Conservation (phyloP, 225 moss, liverwort and hornwort genomes). For the Pseudoscleropodium purum region DNA sequence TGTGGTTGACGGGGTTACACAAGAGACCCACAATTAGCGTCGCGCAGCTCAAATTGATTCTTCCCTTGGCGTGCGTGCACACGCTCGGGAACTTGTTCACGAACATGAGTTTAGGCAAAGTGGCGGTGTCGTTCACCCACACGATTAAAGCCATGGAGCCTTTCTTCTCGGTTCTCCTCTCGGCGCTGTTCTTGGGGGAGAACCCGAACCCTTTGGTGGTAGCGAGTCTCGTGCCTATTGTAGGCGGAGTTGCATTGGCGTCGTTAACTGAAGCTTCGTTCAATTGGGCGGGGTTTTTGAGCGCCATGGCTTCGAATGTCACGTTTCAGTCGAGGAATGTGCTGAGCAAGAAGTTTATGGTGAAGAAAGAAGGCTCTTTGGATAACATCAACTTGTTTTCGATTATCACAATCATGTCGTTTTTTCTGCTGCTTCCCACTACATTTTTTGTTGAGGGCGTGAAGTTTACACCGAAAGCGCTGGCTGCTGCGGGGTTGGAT, state of each 20-base stretch:
- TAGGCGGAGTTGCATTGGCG: constrained; percentile 87
- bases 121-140: constrained; percentile 93
- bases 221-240: constrained; percentile 70
- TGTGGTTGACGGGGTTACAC: constrained; percentile 66
- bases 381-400: constrained; percentile 97
- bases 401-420: constrained; percentile 83
- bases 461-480: constrained; percentile 61
- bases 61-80: constrained; percentile 84
- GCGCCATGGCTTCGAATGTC: constrained; percentile 98
- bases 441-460: constrained; percentile 63
- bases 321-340: constrained; percentile 97
- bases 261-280: constrained; percentile 91
- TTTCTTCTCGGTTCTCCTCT: constrained; percentile 86
- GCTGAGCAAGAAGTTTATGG: constrained; percentile 96
- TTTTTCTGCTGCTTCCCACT: constrained; percentile 63
- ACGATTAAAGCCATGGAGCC: constrained; percentile 99
- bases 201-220: constrained; percentile 75
- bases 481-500: constrained; percentile 61
- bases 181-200: constrained; percentile 77
- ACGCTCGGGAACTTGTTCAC: constrained; percentile 94
- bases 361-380: constrained; percentile 91
- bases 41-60: constrained; percentile 60
- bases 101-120: constrained; percentile 92
- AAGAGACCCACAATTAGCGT: constrained; percentile 39
- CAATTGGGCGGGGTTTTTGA: constrained; percentile 93